A percentile compares a stretch with the other conserved stretches of the same genome.
Conservation (phyloP, 805 yeast species). For the Saturnispora kantuleensis region DNA sequence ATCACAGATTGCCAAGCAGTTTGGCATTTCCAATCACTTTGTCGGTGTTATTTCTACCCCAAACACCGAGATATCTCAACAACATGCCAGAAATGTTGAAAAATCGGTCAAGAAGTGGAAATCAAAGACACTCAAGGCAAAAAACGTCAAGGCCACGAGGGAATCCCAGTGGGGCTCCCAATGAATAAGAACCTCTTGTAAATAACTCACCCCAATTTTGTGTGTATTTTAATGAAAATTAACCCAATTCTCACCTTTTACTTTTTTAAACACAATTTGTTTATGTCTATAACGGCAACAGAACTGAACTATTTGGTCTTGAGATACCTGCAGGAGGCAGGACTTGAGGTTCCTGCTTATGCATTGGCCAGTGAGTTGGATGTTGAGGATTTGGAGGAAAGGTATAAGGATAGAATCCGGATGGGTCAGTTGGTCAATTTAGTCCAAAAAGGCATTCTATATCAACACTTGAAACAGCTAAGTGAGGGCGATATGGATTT, state of each 20-base stretch:
- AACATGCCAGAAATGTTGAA: slow-evolving; percentile 15
- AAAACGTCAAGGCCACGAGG: slow-evolving; percentile 15
- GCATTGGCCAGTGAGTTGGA: slow-evolving; percentile 71
- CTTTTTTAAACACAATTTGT: background rate
- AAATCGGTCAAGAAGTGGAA: slow-evolving; percentile 21
- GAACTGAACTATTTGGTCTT: slow-evolving; percentile 87
- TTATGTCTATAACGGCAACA: slow-evolving; percentile 71
- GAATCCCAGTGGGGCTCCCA: slow-evolving; percentile 18
- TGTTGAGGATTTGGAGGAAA: slow-evolving; percentile 46
- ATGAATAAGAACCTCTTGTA: no score
- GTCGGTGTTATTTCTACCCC: slow-evolving; percentile 24
- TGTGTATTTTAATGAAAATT: no score
- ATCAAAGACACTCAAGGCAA: slow-evolving; percentile 18
- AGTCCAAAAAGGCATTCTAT: slow-evolving; percentile 79
- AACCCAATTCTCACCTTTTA: no score
- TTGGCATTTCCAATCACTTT: slow-evolving; percentile 23
- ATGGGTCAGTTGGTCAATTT: slow-evolving; percentile 73
- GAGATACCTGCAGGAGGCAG: slow-evolving; percentile 85
- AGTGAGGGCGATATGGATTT: slow-evolving; percentile 11
- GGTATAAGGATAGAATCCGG: slow-evolving; percentile 45
- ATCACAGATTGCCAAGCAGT: slow-evolving; percentile 23
- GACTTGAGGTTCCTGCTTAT: slow-evolving; percentile 64
- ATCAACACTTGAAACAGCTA: slow-evolving; percentile 57
- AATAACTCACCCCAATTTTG: no score
- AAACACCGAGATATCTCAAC: slow-evolving; percentile 15